Percentiles rank a stretch among this genome's conserved stretches.
Evolutionary conservation across 2,329 filamentous ascomycete genomes (phyloP).

Genomic region (Aureobasidium sp.): DNA sequence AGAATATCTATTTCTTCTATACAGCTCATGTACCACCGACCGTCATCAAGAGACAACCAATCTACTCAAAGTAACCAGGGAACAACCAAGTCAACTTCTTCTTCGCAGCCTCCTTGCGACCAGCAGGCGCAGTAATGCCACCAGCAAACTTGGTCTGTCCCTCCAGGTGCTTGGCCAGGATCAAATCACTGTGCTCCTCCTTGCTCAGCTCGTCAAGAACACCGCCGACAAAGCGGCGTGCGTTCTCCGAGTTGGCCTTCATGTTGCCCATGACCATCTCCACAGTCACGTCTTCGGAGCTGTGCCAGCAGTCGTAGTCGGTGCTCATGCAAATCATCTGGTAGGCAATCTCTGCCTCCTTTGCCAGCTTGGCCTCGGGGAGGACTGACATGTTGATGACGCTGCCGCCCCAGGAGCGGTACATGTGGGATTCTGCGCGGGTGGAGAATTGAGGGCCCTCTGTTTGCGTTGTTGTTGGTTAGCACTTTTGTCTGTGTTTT

Average conservation of each 20-base stretch:
- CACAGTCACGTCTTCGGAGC: constrained; percentile 71
- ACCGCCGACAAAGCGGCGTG: constrained; percentile 71
- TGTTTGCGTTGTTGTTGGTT: constrained; percentile 36
- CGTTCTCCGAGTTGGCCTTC: constrained; percentile 85
- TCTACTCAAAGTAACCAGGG: constrained; percentile 60
- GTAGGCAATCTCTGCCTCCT: constrained; percentile 92
- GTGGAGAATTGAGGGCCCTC: constrained; percentile 99
- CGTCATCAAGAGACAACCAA: background rate
- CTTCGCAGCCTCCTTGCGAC: constrained; percentile 63
- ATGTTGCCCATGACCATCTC: constrained; percentile 97
- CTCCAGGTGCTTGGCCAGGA: constrained; percentile 72
- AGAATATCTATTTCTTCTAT: background rate
- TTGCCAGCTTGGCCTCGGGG: constrained; percentile 90
- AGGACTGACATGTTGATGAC: constrained; percentile 98
- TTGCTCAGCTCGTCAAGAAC: constrained; percentile 79
- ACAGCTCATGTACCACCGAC: background rate
- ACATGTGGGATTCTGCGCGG: constrained; percentile 89
- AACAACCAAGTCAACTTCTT: constrained; percentile 81
- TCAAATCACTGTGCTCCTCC: constrained; percentile 64
- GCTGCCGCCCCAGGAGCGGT: constrained; percentile 84
- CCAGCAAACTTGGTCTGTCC: constrained; percentile 69
- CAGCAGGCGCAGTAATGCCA: constrained; percentile 70
- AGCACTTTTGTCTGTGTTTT: background rate
- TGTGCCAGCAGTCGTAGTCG: constrained; percentile 98
- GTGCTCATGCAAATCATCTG: constrained; percentile 99